Conservation (phyloP, 257 asterid genomes). For the Galeopsis tetrahit region DNA sequence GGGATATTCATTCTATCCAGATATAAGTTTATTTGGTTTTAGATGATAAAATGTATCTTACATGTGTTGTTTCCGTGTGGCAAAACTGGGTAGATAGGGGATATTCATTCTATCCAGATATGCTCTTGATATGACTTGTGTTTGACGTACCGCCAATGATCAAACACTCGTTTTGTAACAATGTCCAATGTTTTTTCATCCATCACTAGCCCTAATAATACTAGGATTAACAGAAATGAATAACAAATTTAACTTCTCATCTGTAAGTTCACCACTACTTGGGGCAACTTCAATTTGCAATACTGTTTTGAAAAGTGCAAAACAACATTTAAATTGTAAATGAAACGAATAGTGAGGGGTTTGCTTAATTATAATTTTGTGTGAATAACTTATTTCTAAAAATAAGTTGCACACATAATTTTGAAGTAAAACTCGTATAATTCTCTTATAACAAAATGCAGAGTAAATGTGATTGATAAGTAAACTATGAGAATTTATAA, state of each 20-base stretch:
- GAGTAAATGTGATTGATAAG: too few species aligned
- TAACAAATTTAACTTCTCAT: conserved; percentile 4
- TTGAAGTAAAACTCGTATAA: not conserved
- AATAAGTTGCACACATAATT: too few species aligned
- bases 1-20: conserved; percentile 6
- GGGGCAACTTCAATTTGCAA: not conserved
- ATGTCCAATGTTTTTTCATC: not conserved
- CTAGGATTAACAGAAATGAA: not conserved
- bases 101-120: not conserved
- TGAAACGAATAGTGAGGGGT: too few species aligned
- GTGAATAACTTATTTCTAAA: too few species aligned
- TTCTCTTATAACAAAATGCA: not conserved
- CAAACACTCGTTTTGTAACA: conserved; percentile 5
- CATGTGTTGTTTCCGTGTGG: not conserved
- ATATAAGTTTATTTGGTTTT: conserved; percentile 17
- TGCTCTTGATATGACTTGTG: conserved; percentile 5
- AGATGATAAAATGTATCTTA: conserved; percentile 1
- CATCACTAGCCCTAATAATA: not conserved
- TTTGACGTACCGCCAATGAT: not conserved
- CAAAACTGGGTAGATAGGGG: conserved; percentile 18
- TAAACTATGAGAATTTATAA: too few species aligned
- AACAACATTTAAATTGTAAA: too few species aligned
- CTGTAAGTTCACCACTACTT: not conserved
- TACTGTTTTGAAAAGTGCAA: not conserved
- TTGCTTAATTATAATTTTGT: too few species aligned